These are phyloP conservation scores for Cyclotella sp. DNA, from an alignment of 108 stramenopile species.

Conservation along the genomic window DNA sequence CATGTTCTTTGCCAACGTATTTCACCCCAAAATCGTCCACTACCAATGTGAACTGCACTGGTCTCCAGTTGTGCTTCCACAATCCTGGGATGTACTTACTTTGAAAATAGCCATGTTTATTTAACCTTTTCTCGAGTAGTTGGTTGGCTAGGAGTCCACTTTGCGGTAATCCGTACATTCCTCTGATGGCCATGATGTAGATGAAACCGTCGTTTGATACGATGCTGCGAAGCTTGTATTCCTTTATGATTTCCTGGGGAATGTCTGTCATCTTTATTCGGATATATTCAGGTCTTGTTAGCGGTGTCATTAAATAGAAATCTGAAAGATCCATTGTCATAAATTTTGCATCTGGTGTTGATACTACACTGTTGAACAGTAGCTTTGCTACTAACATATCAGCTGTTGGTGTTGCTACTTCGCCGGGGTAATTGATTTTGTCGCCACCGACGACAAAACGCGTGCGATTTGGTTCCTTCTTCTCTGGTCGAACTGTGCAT, in stretches of 20 bases:
- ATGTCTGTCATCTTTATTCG: background rate
- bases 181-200: too few relatives aligned
- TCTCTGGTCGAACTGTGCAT: too few relatives aligned
- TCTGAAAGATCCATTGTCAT: too few relatives aligned
- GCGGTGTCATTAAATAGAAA: background rate
- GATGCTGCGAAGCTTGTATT: background rate
- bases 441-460: too few relatives aligned
- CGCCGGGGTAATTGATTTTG: too few relatives aligned
- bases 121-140: too few relatives aligned
- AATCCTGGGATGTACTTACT: too few relatives aligned
- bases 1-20: too few relatives aligned
- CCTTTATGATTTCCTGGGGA: background rate
- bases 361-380: slow-evolving; percentile 3
- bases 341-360: background rate
- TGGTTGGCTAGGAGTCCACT: too few relatives aligned
- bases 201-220: background rate
- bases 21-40: background rate
- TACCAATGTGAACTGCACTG: slow-evolving; percentile 1
- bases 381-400: background rate
- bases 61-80: background rate
- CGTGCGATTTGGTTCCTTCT: too few relatives aligned
- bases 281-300: background rate
- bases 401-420: slow-evolving; percentile 5
- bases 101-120: too few relatives aligned
- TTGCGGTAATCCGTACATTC: too few relatives aligned